These are phyloP conservation scores for Aspergillus sp. DNA, from an alignment of 2,329 filamentous ascomycete species.

Conservation along the genomic window DNA sequence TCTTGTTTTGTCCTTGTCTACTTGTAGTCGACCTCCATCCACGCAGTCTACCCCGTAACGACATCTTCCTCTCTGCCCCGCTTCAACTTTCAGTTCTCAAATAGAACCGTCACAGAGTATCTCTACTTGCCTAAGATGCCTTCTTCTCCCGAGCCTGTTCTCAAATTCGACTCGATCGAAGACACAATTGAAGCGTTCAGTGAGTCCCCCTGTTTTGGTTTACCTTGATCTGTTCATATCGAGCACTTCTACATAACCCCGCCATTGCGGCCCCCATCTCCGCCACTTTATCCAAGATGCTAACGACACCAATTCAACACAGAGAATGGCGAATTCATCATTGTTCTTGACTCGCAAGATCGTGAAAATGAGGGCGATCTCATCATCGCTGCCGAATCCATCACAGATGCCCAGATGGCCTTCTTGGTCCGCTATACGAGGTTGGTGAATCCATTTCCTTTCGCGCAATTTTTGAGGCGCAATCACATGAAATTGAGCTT, in stretches of 20 bases:
- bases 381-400: constrained; percentile 81
- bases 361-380: constrained; percentile 98
- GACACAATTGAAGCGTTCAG: constrained; percentile 38
- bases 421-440: constrained; percentile 90
- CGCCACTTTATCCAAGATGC: constrained; percentile 1
- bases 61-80: constrained; percentile 3
- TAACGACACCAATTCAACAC: constrained; percentile 12
- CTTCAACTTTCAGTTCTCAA: constrained; percentile 4
- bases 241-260: background rate
- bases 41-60: too few species aligned
- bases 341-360: constrained; percentile 86
- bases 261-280: background rate
- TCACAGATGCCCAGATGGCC: constrained; percentile 87
- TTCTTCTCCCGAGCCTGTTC: constrained; percentile 25
- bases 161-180: constrained; percentile 38
- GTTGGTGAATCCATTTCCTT: constrained; percentile 19
- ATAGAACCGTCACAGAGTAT: too few species aligned
- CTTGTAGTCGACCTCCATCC: too few species aligned
- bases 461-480: background rate
- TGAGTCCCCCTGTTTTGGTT: constrained; percentile 19
- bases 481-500: background rate
- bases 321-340: constrained; percentile 85
- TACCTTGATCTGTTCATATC: background rate
- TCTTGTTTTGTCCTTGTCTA: too few species aligned
- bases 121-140: constrained; percentile 22